phyloP scores from a whole-genome alignment of 495 filamentous ascomycete species.

The Staphylotrichum longicolle region DNA sequence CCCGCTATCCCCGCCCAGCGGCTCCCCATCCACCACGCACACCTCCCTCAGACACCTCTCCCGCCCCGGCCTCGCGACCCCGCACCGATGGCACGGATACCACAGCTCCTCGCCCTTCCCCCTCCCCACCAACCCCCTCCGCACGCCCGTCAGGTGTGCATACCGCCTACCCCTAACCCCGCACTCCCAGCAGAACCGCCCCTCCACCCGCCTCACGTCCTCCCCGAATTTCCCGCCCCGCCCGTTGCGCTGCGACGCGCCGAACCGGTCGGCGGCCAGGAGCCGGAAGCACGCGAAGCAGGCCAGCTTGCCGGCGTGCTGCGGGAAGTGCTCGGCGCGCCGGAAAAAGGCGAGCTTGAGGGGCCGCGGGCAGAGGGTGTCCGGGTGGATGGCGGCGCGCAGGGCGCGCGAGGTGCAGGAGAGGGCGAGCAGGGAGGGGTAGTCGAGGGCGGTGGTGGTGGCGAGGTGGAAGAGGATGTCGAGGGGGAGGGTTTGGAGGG shows the following conservation, averaged over 20 bases:
- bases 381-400: constrained; percentile 14
- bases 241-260: not conserved
- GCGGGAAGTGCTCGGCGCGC: constrained; percentile 16
- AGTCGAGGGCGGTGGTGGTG: constrained; percentile 13
- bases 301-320: constrained; percentile 14
- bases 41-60: constrained; percentile 2
- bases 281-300: constrained; percentile 24
- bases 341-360: constrained; percentile 15
- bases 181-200: constrained; percentile 24
- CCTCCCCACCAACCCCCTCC: constrained; percentile 3
- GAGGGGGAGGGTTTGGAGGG: constrained; percentile 12
- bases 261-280: not conserved
- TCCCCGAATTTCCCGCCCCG: constrained; percentile 1
- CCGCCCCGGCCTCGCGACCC: not conserved
- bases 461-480: constrained; percentile 20
- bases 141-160: not conserved
- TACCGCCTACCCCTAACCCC: constrained; percentile 4
- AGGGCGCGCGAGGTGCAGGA: constrained; percentile 5
- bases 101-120: constrained; percentile 7
- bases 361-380: constrained; percentile 2
- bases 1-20: not conserved
- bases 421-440: constrained; percentile 16
- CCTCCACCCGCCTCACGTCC: not conserved
- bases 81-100: constrained; percentile 9
- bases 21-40: not conserved